Percentiles rank a stretch among this genome's conserved stretches.
Conservation (phyloP, 2,329 filamentous ascomycete genomes). For the Myriosclerotinia duriaeana region DNA sequence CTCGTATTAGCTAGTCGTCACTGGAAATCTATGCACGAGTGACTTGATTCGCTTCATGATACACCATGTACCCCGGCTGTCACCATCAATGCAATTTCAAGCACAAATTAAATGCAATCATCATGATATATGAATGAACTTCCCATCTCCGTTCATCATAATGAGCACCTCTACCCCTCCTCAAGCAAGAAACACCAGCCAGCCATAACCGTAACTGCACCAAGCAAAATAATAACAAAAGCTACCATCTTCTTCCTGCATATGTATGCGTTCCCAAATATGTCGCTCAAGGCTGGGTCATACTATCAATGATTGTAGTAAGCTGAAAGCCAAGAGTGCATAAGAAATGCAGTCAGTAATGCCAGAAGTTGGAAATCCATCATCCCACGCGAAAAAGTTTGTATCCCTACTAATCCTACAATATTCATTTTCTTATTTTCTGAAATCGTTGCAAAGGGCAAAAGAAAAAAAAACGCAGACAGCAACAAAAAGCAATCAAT, state of each 20-base stretch:
- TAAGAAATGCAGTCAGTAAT: background rate
- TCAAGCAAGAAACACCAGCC: background rate
- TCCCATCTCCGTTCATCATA: background rate
- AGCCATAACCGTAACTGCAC: background rate
- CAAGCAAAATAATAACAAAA: constrained; percentile 2
- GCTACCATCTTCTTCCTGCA: background rate
- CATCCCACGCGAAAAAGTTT: no score
- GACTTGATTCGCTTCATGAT: background rate
- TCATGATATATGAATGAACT: background rate
- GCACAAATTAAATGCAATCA: background rate
- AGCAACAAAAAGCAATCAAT: constrained; percentile 6
- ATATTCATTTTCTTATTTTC: background rate
- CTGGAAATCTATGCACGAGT: background rate
- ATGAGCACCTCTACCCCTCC: background rate
- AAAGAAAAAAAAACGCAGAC: background rate
- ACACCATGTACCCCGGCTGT: background rate
- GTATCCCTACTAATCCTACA: constrained; percentile 3
- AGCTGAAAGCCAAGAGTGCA: background rate
- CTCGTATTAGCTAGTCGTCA: background rate
- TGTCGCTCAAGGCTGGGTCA: no score
- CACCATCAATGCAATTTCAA: background rate
- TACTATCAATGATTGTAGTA: background rate
- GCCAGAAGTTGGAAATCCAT: constrained; percentile 1
- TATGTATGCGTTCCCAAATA: background rate
- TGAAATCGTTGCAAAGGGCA: constrained; percentile 7